phyloP scores from a whole-genome alignment of 495 filamentous ascomycete genomes.

The Penicillium canariense region DNA sequence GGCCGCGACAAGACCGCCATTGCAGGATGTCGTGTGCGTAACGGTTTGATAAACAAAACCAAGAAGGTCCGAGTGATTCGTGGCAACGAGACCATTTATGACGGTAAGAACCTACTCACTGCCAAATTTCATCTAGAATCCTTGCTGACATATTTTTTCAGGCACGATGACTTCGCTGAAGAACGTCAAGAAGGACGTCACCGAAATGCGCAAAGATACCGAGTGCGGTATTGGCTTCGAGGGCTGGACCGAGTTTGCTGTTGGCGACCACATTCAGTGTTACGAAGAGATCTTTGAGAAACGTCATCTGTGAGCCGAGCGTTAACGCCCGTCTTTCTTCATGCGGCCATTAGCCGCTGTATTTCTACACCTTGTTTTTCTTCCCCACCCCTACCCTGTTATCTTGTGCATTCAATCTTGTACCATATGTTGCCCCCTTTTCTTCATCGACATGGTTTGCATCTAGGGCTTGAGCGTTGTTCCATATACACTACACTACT shows the following conservation, averaged over 20 bases:
- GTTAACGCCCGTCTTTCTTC: background rate
- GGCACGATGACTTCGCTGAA: conserved; percentile 78
- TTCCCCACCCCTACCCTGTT: conserved; percentile 5
- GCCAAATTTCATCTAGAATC: background rate
- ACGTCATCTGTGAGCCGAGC: conserved; percentile 46
- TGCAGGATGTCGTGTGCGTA: conserved; percentile 85
- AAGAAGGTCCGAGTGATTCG: conserved; percentile 71
- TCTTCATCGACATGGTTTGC: conserved; percentile 12
- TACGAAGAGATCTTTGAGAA: conserved; percentile 78
- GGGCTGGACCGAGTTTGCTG: conserved; percentile 69
- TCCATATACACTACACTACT: conserved; percentile 5
- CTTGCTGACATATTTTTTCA: conserved; percentile 29
- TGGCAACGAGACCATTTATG: conserved; percentile 65
- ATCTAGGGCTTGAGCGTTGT: conserved; percentile 22
- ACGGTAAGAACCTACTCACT: conserved; percentile 59
- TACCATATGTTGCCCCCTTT: conserved; percentile 13
- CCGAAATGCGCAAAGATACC: conserved; percentile 81
- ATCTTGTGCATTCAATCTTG: conserved; percentile 9
- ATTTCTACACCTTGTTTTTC: conserved; percentile 15
- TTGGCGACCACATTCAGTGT: conserved; percentile 82
- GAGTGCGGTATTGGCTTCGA: conserved; percentile 93
- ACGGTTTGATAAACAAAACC: conserved; percentile 64
- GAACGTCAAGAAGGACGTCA: conserved; percentile 86
- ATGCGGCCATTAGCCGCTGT: conserved; percentile 9
- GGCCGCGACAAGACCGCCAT: conserved; percentile 65